Evolutionary conservation across 306 rosid genomes (phyloP).

Genomic region (Canavalia gladiata): DNA sequence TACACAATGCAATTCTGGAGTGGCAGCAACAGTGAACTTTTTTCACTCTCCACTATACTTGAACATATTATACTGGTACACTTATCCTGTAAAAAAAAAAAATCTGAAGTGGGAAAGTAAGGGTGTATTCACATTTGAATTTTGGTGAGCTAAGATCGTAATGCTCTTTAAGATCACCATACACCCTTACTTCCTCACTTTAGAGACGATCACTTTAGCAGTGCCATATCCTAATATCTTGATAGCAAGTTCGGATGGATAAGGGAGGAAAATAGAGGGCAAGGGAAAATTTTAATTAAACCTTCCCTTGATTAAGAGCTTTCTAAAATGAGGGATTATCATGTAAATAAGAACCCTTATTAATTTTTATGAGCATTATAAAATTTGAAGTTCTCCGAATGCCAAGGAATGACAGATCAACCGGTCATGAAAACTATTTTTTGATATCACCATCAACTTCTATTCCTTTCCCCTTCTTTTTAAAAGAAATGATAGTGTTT

Average conservation of each 20-base stretch:
- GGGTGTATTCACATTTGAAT: conserved; percentile 40
- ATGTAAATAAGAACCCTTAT: conserved; percentile 28
- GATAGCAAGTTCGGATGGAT: conserved; percentile 23
- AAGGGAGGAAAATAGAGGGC: conserved; percentile 33
- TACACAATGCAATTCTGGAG: conserved; percentile 89
- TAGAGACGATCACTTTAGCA: conserved; percentile 14
- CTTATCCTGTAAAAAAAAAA: background rate
- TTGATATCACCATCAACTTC: conserved; percentile 7
- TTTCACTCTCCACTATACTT: conserved; percentile 35
- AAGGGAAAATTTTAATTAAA: conserved; percentile 32
- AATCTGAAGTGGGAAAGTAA: conserved; percentile 38
- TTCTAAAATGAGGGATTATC: conserved; percentile 16
- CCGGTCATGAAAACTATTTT: background rate
- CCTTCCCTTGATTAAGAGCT: conserved; percentile 44
- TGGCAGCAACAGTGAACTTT: conserved; percentile 74
- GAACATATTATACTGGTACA: conserved; percentile 36
- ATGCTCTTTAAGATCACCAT: background rate
- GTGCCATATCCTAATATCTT: background rate
- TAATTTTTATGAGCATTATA: conserved; percentile 6
- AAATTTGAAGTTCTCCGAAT: conserved; percentile 25
- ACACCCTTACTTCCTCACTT: conserved; percentile 29
- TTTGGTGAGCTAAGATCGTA: background rate
- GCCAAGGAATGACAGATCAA: background rate
- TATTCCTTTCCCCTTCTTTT: background rate
- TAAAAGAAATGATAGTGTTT: background rate